Base-by-base conservation (phyloP, 1,284 basidiomycete genomes). In the Ganoderma sp. region DNA sequence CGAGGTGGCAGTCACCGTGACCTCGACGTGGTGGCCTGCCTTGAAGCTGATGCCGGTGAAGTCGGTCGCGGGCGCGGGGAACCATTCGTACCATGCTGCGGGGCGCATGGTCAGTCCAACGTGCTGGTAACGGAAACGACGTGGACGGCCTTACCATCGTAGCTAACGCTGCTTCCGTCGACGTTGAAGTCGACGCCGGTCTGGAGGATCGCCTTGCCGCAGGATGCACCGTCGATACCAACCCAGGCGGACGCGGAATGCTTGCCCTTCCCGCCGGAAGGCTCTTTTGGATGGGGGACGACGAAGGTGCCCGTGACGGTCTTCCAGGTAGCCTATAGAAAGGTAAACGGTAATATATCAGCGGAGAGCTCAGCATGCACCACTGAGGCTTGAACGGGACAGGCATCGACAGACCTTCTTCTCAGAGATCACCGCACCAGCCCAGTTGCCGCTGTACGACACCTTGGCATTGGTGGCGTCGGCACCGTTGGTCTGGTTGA, bases 51-150 rank as follows among this genome's bases (percentile, higher is more conserved):
- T 79, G 66, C 78, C 80, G 14, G 68, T 68, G 74, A 80, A 80
- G 73, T 79, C 78, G 65, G 73, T 67, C 17, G 79, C 78, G 69
- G 69, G 77, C 68, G 74, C 80, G 48, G 80, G 80, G 75, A 75
- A 81, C 77, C 79, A 81, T 69, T 81, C 80, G 69, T 77, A 81
- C 80, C 80, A 81, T 17, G 78, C 79, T 80, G 61, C 32, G 32
- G 12, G 45, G 4, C 32, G 4, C 1, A 32, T 32, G 1, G 3
- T 32, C 32, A 32, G 32, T 32, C 1, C 32, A 3, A 32, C 4
- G 32, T 3, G 32, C 4, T 32, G 32, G 32, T 32, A 7, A 42
- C 3, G 4, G 9, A 42, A 42, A 15, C 41, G 12, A 42, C 9
- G 15, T 7, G 7, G 41, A 8, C 25, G n/a, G 17, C 9, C 43